A percentile compares a stretch with the other conserved stretches of the same genome.
Conservation (phyloP, 2,329 filamentous ascomycete species). For the Pseudocercospora crystallina region DNA sequence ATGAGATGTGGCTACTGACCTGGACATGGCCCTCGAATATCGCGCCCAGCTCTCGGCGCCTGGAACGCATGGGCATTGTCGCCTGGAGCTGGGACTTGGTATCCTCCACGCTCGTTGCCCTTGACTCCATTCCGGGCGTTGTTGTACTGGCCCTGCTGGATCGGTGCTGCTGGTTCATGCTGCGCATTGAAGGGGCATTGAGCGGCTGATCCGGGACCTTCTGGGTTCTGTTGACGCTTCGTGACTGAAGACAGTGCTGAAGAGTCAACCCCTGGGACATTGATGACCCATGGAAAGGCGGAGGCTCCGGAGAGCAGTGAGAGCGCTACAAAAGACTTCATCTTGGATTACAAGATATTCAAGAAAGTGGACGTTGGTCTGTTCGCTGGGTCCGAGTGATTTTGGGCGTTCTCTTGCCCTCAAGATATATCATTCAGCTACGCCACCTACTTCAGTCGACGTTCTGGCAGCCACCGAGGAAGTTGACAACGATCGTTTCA, state of each 20-base stretch:
- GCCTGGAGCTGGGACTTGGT: conserved; percentile 44
- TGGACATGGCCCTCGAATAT: conserved; percentile 40
- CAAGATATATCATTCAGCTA: no score
- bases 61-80: conserved; percentile 41
- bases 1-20: conserved; percentile 17
- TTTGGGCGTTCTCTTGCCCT: no score
- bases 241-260: conserved; percentile 29
- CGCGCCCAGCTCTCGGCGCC: conserved; percentile 35
- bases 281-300: conserved; percentile 42
- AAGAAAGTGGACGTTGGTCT: no score
- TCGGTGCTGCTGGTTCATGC: conserved; percentile 38
- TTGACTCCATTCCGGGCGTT: conserved; percentile 42
- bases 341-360: conserved; percentile 1
- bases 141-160: conserved; percentile 42
- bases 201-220: conserved; percentile 29
- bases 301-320: conserved; percentile 26
- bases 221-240: conserved; percentile 34
- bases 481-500: no score
- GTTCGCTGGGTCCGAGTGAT: no score
- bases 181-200: conserved; percentile 42
- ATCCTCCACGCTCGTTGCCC: conserved; percentile 45
- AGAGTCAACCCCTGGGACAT: conserved; percentile 39
- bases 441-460: no score
- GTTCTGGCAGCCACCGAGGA: no score
- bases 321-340: conserved; percentile 29